A percentile compares a stretch with the other conserved stretches of the same genome.
phyloP scores from a whole-genome alignment of 2,329 filamentous ascomycete species.

The Aspergillus sojae region DNA sequence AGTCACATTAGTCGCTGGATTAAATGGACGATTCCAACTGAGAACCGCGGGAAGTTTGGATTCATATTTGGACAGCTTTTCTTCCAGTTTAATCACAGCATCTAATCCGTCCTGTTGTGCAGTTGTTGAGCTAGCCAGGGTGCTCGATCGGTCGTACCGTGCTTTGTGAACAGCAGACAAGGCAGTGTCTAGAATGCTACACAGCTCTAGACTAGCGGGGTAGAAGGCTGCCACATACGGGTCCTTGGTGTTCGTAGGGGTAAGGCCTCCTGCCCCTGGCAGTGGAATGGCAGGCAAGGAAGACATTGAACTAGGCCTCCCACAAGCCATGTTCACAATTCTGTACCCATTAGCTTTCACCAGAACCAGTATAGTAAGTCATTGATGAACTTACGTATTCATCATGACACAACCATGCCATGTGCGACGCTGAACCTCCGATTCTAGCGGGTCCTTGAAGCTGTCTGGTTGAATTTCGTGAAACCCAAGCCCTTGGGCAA shows the following conservation, averaged over 20 bases:
- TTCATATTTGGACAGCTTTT: slow-evolving; percentile 28
- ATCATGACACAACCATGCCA: slow-evolving; percentile 47
- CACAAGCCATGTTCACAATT: slow-evolving; percentile 44
- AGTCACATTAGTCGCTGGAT: neutral
- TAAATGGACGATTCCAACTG: slow-evolving; percentile 23
- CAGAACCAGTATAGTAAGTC: neutral
- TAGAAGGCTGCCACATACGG: slow-evolving; percentile 31
- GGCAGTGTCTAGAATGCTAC: slow-evolving; percentile 36
- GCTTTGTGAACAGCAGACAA: slow-evolving; percentile 38
- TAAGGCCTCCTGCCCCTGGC: slow-evolving; percentile 16
- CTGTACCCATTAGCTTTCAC: slow-evolving; percentile 20
- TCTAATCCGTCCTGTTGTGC: slow-evolving; percentile 25
- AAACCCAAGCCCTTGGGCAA: slow-evolving; percentile 47
- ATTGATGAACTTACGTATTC: slow-evolving; percentile 35
- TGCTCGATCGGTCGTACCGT: slow-evolving; percentile 26
- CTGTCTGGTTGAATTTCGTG: slow-evolving; percentile 33
- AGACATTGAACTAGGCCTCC: slow-evolving; percentile 37
- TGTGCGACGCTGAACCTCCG: slow-evolving; percentile 39
- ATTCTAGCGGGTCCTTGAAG: slow-evolving; percentile 33
- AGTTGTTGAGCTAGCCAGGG: slow-evolving; percentile 8
- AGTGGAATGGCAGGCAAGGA: slow-evolving; percentile 30
- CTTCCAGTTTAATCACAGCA: slow-evolving; percentile 32
- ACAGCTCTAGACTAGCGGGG: slow-evolving; percentile 29
- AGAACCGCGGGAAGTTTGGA: slow-evolving; percentile 26
- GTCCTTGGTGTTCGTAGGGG: slow-evolving; percentile 14